These are phyloP conservation scores for Manihot esculenta DNA, from an alignment of 441 rosid genomes.

Conservation along the genomic window DNA sequence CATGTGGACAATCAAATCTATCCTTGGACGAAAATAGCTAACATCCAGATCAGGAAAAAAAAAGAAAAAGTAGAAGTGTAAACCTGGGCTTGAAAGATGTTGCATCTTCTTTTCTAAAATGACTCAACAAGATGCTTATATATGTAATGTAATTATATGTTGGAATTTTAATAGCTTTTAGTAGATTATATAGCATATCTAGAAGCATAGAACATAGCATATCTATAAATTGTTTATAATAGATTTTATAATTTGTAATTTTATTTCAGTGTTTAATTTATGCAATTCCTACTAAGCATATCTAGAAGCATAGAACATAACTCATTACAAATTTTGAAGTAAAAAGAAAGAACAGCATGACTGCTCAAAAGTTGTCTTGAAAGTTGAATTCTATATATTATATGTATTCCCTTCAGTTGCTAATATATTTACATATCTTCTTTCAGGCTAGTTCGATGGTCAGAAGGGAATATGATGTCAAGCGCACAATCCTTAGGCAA, in stretches of 20 bases:
- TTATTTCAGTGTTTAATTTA: not conserved
- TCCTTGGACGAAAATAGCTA: not conserved
- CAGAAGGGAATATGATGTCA: conserved; percentile 70
- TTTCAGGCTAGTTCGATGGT: conserved; percentile 77
- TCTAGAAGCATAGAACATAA: not conserved
- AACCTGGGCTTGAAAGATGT: not conserved
- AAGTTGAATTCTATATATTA: not conserved
- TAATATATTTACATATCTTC: conserved; percentile 4
- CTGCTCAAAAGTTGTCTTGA: not conserved
- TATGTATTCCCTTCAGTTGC: not conserved
- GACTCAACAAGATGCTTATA: not conserved
- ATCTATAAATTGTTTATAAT: too few species aligned
- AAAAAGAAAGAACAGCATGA: not conserved
- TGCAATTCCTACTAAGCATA: not conserved
- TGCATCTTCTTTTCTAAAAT: not conserved
- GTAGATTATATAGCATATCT: too few species aligned
- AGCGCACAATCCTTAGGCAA: conserved; percentile 60
- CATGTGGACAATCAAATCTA: not conserved
- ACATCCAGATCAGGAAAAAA: not conserved
- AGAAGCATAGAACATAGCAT: too few species aligned
- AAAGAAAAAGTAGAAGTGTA: too few species aligned
- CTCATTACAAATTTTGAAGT: not conserved
- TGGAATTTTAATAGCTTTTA: too few species aligned
- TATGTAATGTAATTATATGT: too few species aligned
- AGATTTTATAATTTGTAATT: too few species aligned